Evolutionary conservation across 1,284 basidiomycete genomes (phyloP).

Genomic region (Pseudozyma pruni): DNA sequence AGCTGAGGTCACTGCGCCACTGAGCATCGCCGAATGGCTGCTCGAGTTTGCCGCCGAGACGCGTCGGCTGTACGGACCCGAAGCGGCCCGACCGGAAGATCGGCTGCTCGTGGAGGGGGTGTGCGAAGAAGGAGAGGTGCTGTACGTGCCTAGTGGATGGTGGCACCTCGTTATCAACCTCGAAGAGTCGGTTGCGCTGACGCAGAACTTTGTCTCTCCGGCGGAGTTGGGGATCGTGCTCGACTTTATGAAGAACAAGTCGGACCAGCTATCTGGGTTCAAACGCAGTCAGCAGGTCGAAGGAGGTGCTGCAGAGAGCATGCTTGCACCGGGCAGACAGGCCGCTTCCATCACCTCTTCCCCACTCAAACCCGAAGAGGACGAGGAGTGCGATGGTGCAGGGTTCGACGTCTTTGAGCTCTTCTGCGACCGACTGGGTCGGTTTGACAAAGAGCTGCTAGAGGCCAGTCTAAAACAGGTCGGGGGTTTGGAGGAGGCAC

Average conservation of each 20-base stretch:
- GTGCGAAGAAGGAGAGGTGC: slow-evolving; percentile 68
- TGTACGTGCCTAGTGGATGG: slow-evolving; percentile 68
- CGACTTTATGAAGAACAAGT: slow-evolving; percentile 69
- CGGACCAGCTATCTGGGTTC: slow-evolving; percentile 70
- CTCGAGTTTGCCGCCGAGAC: slow-evolving; percentile 68
- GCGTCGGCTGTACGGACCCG: slow-evolving; percentile 64
- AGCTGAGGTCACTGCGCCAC: slow-evolving; percentile 67
- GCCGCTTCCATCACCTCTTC: slow-evolving; percentile 10
- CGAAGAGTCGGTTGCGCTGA: slow-evolving; percentile 68
- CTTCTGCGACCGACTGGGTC: slow-evolving; percentile 46
- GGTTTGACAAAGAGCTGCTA: slow-evolving; percentile 38
- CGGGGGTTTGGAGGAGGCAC: slow-evolving; percentile 15
- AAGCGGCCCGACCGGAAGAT: slow-evolving; percentile 23
- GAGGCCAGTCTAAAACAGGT: slow-evolving; percentile 35
- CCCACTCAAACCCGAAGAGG: slow-evolving; percentile 14
- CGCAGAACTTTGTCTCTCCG: slow-evolving; percentile 70
- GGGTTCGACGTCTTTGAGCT: slow-evolving; percentile 43
- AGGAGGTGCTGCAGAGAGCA: slow-evolving; percentile 1
- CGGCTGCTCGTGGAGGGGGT: slow-evolving; percentile 68
- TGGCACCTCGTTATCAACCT: slow-evolving; percentile 64
- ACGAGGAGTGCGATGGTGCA: slow-evolving; percentile 50
- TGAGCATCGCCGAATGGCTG: slow-evolving; percentile 69
- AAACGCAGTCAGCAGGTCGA: slow-evolving; percentile 44
- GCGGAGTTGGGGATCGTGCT: slow-evolving; percentile 69
- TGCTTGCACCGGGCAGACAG: slow-evolving; percentile 24